phyloP scores from a whole-genome alignment of 345 rosid genomes.

The Brassica nigra region DNA sequence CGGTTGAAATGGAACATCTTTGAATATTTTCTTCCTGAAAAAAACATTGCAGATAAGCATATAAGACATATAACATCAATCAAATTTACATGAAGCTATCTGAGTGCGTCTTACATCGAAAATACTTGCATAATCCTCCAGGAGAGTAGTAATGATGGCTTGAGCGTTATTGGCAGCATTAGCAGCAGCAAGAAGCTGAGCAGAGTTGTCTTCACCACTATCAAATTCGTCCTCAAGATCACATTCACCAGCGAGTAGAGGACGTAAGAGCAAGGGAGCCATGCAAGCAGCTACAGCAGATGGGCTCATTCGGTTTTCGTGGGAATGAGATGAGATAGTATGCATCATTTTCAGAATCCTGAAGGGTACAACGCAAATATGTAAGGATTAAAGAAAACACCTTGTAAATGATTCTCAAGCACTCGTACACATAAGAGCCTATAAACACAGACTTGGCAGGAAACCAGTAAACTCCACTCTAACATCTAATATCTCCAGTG shows the following conservation, averaged over 20 bases:
- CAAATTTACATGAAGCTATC: conserved; percentile 4
- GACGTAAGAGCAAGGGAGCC: conserved; percentile 97
- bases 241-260: conserved; percentile 94
- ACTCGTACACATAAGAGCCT: conserved; percentile 2
- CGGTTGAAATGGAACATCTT: conserved; percentile 92
- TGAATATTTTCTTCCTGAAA: conserved; percentile 92
- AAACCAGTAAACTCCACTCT: neutral
- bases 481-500: no score
- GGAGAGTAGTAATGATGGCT: conserved; percentile 74
- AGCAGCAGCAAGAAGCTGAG: conserved; percentile 99
- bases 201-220: conserved; percentile 78
- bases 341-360: conserved; percentile 97
- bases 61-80: conserved; percentile 10
- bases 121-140: conserved; percentile 86
- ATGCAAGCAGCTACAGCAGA: conserved; percentile 99
- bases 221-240: conserved; percentile 93
- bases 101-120: conserved; percentile 74
- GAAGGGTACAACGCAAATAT: conserved; percentile 31
- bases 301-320: conserved; percentile 90
- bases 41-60: conserved; percentile 9
- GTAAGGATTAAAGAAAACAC: conserved; percentile 23
- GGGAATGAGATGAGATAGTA: conserved; percentile 72
- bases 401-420: neutral
- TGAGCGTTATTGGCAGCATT: conserved; percentile 99
- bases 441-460: conserved; percentile 1